Evolutionary conservation across 345 rosid species (phyloP), one percentile per base, ranked within the genome.

Genomic region (Eucalyptus albens): DNA sequence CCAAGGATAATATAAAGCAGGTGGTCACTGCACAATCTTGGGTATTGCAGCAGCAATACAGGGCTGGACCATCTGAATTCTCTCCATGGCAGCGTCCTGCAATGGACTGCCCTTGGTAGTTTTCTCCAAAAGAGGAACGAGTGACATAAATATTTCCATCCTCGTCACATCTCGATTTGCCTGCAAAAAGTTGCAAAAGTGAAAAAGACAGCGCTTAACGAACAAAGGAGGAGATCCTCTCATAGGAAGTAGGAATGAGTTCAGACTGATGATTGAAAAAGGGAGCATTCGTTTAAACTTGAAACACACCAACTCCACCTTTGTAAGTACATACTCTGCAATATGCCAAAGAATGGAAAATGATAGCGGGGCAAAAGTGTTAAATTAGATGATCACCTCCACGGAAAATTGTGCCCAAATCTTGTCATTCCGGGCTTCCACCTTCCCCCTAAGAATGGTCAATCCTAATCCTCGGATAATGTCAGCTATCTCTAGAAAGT

Each of bases 401-500:
- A 98, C 99, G 0, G 96, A 92, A 92, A 96, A 98, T 47, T 93
- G 96, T 50, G 99, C 99, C 99, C 99, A 96, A 81, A 97, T 94
- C 93, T 97, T 96, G 93, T 95, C 97, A 33, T 94, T 87, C 50
- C 94, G 93, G 89, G 97, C 94, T 91, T 98, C 99, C 94, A 98
- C 94, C 49, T 96, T 94, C 40, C 99, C 99, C 91, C 94, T 97
- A 95, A 98, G 94, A 94, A 98, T 98, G 82, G 98, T 98, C 88
- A 98, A 91, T 86, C 99, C 99, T 93, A 98, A 88, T 88, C 97
- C 97, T 92, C 97, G 92, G 90, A 98, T 95, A 89, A 97, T 88
- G 88, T 98, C 99, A 33, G 99, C 99, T 87, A 97, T 98, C 91
- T 98, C 99, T 2, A 98, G 93, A 93, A 98, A 98, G 93, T 96